Conservation (phyloP, 2,329 filamentous ascomycete species). For the Lanzia echinophila region DNA sequence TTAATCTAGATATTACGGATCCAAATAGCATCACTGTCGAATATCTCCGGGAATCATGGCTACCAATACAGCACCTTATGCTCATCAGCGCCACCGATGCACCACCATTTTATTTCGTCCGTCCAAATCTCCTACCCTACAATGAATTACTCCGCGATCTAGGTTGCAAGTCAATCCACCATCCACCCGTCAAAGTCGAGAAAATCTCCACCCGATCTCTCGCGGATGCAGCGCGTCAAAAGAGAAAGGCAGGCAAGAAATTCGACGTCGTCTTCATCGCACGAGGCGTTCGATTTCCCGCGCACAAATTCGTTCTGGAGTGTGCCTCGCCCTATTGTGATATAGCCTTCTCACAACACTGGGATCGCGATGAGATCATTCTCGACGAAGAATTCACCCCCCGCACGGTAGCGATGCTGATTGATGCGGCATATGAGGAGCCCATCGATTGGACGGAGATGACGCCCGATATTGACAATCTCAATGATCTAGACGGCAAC, state of each 20-base stretch:
- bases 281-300: not conserved
- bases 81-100: constrained; percentile 23
- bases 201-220: constrained; percentile 5
- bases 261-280: constrained; percentile 1
- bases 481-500: constrained; percentile 11
- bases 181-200: constrained; percentile 17
- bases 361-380: not conserved
- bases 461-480: constrained; percentile 2
- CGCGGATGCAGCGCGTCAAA: not conserved
- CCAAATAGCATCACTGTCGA: not conserved
- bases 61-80: constrained; percentile 16
- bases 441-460: constrained; percentile 1
- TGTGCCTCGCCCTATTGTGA: not conserved
- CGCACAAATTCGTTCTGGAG: not conserved
- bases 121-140: constrained; percentile 17
- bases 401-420: not conserved
- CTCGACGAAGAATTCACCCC: not conserved
- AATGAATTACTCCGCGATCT: constrained; percentile 19
- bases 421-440: not conserved
- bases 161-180: constrained; percentile 19
- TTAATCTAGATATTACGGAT: constrained; percentile 15
- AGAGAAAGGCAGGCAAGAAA: not conserved
- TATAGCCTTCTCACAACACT: not conserved
- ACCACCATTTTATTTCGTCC: constrained; percentile 18
- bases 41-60: constrained; percentile 19